Evolutionary conservation across 768 basidiomycete species (phyloP).

Genomic region (Lentinula aciculospora): DNA sequence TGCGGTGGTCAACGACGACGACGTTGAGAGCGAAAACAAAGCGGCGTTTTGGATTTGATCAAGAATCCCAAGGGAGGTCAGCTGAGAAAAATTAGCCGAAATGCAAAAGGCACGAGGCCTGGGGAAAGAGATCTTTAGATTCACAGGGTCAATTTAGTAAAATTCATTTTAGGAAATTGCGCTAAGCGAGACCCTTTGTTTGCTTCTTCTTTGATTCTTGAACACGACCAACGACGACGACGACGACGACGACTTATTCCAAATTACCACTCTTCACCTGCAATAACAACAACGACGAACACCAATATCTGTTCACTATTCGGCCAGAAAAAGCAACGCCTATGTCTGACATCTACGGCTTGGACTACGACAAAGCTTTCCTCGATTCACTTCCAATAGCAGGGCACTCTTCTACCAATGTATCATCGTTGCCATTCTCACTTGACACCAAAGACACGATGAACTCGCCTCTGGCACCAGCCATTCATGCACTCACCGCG

Average conservation of each 20-base stretch:
- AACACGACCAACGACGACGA: background rate
- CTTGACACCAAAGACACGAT: background rate
- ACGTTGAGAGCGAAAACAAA: background rate
- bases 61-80: background rate
- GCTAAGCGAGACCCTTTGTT: background rate
- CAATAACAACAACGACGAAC: background rate
- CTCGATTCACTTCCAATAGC: background rate
- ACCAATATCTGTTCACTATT: background rate
- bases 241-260: background rate
- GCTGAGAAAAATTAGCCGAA: background rate
- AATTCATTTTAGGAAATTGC: background rate
- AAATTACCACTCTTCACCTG: background rate
- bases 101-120: background rate
- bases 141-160: background rate
- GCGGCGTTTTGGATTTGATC: background rate
- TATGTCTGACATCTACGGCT: background rate
- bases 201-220: background rate
- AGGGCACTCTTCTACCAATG: background rate
- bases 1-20: background rate
- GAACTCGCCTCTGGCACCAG: background rate
- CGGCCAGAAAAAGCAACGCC: background rate
- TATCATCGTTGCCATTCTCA: background rate
- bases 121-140: background rate
- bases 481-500: background rate
- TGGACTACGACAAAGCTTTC: slow-evolving; percentile 2